Evolutionary conservation across 495 filamentous ascomycete genomes (phyloP), one percentile per base, ranked within the genome.

Genomic region (Bacidia gigantensis): DNA sequence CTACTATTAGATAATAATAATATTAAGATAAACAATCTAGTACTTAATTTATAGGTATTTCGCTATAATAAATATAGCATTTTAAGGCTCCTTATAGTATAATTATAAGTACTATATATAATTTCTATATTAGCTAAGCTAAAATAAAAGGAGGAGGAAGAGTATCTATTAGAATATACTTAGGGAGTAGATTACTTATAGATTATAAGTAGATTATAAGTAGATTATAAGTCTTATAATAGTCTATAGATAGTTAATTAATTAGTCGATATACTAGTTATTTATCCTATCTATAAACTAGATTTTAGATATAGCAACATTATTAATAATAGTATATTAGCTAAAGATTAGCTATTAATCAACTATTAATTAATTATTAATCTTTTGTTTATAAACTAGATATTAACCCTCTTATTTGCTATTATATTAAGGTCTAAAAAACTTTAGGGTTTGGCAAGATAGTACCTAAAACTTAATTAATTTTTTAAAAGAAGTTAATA

Each of bases 1-100:
- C n/a, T 39, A 39, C n/a, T 39, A 10, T 10, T 39, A 10, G 10
- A 10, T 10, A 39, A 39, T n/a, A 39, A 39, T 10, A 39, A 39
- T 10, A 39, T n/a, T n/a, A n/a, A 39, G n/a, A 39, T 39, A 39
- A 39, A 10, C 10, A n/a, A 39, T 39, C n/a, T 40, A n/a, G 39
- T 56, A 54, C 29, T 23, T 54, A 3, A 24, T 25, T 22, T 11
- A 45, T 43, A 38, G 24, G 53, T 54, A 5, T 12, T 26, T 40
- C 24, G n/a, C 26, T 25, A 46, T 26, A 54, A 26, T 54, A 38
- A 55, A 51, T 25, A 26, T 10, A 10, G n/a, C n/a, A 39, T 39
- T 10, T 39, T 10, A 10, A 39, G n/a, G n/a, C n/a, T 39, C 10
- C n/a, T 39, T 39, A 39, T 39, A 10, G 10, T 39, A 39, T 10